phyloP scores from a whole-genome alignment of 352 stramenopile species.

The Phytophthora podocarpi region DNA sequence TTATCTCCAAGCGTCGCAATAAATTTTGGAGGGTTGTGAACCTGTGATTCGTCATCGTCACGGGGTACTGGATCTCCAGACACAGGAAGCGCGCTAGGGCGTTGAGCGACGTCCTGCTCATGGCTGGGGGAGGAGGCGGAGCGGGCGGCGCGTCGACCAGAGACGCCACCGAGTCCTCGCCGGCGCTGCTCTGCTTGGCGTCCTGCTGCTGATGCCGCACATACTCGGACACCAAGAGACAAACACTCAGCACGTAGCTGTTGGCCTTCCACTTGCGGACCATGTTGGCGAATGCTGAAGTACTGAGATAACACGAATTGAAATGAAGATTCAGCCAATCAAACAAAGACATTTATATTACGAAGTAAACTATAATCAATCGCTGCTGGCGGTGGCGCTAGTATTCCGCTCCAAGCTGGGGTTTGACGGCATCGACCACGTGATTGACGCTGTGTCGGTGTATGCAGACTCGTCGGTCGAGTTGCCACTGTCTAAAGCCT shows the following conservation, averaged over 20 bases:
- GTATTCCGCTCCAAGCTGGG: background rate
- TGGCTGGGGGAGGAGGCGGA: background rate
- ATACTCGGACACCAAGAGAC: conserved; percentile 52
- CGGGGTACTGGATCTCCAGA: conserved; percentile 58
- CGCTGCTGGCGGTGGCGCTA: conserved; percentile 7
- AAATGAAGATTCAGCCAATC: no score
- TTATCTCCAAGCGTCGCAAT: conserved; percentile 50
- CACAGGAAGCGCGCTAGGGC: conserved; percentile 58
- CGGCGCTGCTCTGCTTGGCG: conserved; percentile 11
- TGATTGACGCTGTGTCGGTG: background rate
- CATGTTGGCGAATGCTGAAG: no score
- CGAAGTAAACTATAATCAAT: no score
- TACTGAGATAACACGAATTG: no score
- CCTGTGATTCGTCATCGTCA: conserved; percentile 14
- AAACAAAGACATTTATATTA: no score
- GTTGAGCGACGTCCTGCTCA: conserved; percentile 48
- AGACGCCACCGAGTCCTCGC: conserved; percentile 30
- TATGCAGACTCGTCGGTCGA: conserved; percentile 16
- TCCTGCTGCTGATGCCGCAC: conserved; percentile 52
- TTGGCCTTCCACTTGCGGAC: conserved; percentile 48
- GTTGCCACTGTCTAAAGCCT: background rate
- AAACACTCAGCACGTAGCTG: conserved; percentile 57
- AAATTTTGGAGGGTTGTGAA: conserved; percentile 46
- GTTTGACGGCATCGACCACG: background rate
- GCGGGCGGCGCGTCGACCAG: conserved; percentile 15